Base-by-base conservation (phyloP, 83 land plant genomes). In the Diphasiastrum complanatum region DNA sequence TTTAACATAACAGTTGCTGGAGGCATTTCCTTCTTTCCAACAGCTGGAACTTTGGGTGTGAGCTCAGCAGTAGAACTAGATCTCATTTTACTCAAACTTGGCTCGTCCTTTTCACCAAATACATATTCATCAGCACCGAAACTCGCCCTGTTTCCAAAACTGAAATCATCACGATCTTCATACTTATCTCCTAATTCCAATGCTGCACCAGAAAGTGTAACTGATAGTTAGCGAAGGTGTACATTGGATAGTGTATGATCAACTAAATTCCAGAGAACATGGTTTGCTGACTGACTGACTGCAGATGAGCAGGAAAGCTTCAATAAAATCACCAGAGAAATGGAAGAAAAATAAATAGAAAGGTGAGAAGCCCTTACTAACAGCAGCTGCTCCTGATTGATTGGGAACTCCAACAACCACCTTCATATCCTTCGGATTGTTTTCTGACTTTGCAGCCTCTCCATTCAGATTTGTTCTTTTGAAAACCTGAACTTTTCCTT, bases 91-190 rank as follows among this genome's bases (percentile, higher is more conserved):
- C 26, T 56, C 50, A 67, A 50, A n/a, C 51, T 43, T 0, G 70
- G 63, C 3, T 63, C 70, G 47, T 46, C 66, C 32, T 67, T 67
- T 16, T 67, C 70, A 18, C 35, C 40, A 37, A n/a, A n/a, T n/a
- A n/a, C n/a, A n/a, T n/a, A n/a, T 8, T 67, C 70, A 38, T 67
- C 71, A 30, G n/a, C 49, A 18, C 56, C 47, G 26, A 76, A 51
- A 40, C 69, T 74, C 0, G 67, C 1, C 40, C 72, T 73, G 67
- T 73, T 78, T 46, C 87, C 76, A 45, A 83, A 83, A 63, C 83
- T 77, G 56, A 79, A 61, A n/a, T 76, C 79, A 26, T 70, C 72
- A 40, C 66, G 72, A 47, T 20, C 56, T 47, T 40, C 54, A 68
- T 74, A 61, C 11, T 54, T 62, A 24, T 51, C 49, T 1, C 52